Conservation (phyloP, 345 rosid genomes). For the Hevea brasiliensis region DNA sequence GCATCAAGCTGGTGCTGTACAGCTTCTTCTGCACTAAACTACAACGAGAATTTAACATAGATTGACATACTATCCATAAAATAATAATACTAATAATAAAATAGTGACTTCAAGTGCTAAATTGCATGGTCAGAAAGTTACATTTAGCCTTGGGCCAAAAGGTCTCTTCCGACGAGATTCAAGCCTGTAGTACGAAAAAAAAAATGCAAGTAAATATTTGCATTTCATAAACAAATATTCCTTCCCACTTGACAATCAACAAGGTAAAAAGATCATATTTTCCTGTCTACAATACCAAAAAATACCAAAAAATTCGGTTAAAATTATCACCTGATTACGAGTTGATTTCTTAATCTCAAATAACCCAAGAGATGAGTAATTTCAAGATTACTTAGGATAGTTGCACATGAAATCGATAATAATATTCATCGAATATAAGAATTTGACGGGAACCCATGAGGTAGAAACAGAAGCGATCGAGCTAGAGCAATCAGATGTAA, state of each 20-base stretch:
- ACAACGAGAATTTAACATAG: conserved; percentile 31
- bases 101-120: conserved; percentile 1
- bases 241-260: no score
- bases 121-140: conserved; percentile 27
- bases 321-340: neutral
- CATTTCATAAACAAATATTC: no score
- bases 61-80: conserved; percentile 11
- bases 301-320: no score
- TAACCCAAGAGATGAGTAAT: neutral
- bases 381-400: neutral
- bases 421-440: neutral
- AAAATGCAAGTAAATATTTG: neutral
- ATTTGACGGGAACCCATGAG: no score
- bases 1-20: conserved; percentile 79
- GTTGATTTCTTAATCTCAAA: neutral
- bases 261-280: neutral
- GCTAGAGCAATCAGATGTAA: neutral
- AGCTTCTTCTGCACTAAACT: conserved; percentile 95
- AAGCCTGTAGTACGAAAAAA: conserved; percentile 48
- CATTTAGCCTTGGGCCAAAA: conserved; percentile 84
- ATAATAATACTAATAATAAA: no score
- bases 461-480: neutral
- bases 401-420: neutral
- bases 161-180: conserved; percentile 84
- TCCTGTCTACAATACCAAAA: neutral